A percentile compares a stretch with the other conserved stretches of the same genome.
phyloP scores from a whole-genome alignment of 2,329 filamentous ascomycete species.

The Huntiella bhutanensis region DNA sequence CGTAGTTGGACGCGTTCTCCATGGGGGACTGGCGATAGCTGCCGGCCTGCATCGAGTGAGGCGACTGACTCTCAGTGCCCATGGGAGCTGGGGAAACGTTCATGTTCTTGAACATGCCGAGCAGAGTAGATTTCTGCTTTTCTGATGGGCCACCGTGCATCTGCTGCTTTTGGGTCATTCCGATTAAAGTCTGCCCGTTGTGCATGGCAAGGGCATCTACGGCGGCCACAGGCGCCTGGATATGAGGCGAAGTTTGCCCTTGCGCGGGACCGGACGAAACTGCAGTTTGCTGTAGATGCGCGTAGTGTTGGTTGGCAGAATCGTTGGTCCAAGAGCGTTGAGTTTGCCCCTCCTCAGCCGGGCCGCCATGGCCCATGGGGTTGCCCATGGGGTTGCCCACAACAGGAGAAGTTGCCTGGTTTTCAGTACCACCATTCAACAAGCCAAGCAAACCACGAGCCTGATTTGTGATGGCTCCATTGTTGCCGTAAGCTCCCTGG shows the following conservation, averaged over 20 bases:
- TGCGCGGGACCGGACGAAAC: neutral
- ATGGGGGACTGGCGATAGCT: conserved; percentile 11
- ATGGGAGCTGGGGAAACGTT: conserved; percentile 1
- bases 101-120: conserved; percentile 35
- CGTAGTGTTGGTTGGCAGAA: conserved; percentile 5
- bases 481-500: neutral
- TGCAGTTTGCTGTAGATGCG: conserved; percentile 1
- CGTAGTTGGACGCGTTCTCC: conserved; percentile 5
- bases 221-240: neutral
- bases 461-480: conserved; percentile 17
- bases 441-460: conserved; percentile 22
- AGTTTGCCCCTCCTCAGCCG: neutral
- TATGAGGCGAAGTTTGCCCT: neutral
- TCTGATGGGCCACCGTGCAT: conserved; percentile 11
- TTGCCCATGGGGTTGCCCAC: neutral
- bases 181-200: conserved; percentile 8
- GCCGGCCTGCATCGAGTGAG: conserved; percentile 1
- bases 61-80: conserved; percentile 4
- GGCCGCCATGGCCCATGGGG: neutral
- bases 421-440: conserved; percentile 17
- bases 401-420: neutral
- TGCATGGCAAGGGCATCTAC: conserved; percentile 10
- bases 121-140: conserved; percentile 28
- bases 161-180: conserved; percentile 10
- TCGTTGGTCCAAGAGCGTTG: conserved; percentile 8